phyloP scores from a whole-genome alignment of 257 asterid species.

The Primulina tabacum region DNA sequence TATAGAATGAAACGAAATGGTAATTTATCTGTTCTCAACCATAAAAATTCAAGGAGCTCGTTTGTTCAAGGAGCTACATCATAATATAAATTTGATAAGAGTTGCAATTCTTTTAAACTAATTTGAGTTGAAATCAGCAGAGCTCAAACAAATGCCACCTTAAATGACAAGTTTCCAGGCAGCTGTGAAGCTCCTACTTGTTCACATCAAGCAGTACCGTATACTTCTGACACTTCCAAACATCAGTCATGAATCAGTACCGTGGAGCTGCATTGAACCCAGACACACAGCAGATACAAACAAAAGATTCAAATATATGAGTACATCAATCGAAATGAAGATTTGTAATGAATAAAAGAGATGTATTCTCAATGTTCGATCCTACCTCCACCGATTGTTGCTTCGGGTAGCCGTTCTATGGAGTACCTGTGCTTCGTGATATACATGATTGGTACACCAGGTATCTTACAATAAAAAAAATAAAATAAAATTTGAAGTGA shows the following conservation, averaged over 20 bases:
- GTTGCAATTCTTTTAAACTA: neutral
- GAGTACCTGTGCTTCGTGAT: conserved; percentile 74
- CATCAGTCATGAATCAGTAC: conserved; percentile 24
- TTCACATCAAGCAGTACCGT: neutral
- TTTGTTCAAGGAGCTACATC: neutral
- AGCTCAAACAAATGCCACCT: neutral
- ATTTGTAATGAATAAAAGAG: neutral
- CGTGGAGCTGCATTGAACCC: conserved; percentile 70
- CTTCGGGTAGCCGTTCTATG: conserved; percentile 90
- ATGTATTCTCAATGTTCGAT: neutral
- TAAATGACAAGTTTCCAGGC: neutral
- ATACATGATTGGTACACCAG: conserved; percentile 97
- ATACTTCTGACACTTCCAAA: neutral
- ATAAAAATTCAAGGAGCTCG: neutral
- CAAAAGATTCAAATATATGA: neutral
- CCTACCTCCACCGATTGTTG: conserved; percentile 92
- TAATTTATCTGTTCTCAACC: too few relatives aligned
- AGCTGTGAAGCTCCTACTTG: neutral
- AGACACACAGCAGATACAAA: conserved; percentile 4
- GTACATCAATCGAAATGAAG: neutral
- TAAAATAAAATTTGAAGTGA: neutral
- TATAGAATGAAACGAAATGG: too few relatives aligned
- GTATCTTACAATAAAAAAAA: conserved; percentile 12
- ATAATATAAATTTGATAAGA: too few relatives aligned
- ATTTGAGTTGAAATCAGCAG: neutral